Conservation (phyloP, 2,329 filamentous ascomycete species). For the Falciphora oryzae region DNA sequence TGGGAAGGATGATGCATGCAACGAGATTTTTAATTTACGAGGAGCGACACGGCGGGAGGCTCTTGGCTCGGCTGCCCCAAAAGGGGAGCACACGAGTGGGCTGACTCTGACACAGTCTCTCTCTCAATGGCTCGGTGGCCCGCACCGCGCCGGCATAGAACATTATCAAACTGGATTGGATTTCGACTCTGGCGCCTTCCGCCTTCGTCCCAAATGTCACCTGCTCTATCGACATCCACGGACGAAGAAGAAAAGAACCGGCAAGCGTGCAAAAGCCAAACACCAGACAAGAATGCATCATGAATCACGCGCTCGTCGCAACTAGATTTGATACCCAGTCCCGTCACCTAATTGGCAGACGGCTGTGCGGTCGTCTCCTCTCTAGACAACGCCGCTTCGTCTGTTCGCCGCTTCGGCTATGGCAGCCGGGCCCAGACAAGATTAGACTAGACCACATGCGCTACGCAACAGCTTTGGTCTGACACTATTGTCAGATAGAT, state of each 20-base stretch:
- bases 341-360: no score
- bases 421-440: no score
- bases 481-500: background rate
- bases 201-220: background rate
- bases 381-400: no score
- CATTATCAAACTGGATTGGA: background rate
- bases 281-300: background rate
- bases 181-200: background rate
- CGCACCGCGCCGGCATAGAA: no score
- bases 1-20: background rate
- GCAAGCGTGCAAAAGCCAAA: no score
- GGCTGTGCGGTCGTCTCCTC: no score
- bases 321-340: background rate
- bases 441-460: background rate
- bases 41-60: slow-evolving; percentile 9
- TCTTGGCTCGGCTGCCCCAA: background rate
- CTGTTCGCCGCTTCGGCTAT: no score
- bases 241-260: background rate
- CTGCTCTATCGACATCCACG: no score
- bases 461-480: background rate
- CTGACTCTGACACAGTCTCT: background rate
- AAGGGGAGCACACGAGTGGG: background rate
- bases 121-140: no score
- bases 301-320: background rate
- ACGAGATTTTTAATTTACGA: background rate